phyloP scores from a whole-genome alignment of 257 asterid species.

The Solanum boliviense region DNA sequence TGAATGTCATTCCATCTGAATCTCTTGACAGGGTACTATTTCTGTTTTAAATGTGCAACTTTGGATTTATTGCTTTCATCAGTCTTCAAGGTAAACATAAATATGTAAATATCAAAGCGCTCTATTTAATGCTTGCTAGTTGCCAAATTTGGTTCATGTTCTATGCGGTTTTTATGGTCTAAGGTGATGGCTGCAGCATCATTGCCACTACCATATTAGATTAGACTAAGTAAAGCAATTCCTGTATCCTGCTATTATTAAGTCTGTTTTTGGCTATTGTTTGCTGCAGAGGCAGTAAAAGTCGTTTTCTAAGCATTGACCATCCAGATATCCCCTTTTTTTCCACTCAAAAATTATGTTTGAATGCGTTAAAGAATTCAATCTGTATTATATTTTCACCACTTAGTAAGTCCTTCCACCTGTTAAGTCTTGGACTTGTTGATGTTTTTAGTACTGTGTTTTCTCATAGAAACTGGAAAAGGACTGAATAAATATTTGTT shows the following conservation, averaged over 20 bases:
- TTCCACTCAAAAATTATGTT: neutral
- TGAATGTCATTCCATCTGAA: slow-evolving; percentile 43
- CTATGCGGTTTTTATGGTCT: neutral
- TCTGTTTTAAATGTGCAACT: neutral
- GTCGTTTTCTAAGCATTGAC: neutral
- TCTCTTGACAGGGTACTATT: slow-evolving; percentile 48
- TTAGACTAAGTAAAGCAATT: neutral
- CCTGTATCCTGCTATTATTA: neutral
- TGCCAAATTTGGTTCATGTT: neutral
- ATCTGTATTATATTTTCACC: neutral
- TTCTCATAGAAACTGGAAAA: neutral
- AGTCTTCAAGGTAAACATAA: neutral
- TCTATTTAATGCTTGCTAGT: neutral
- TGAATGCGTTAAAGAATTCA: neutral
- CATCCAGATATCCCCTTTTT: neutral
- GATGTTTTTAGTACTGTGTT: neutral
- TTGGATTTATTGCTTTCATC: neutral
- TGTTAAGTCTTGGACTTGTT: neutral
- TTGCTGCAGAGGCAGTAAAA: neutral
- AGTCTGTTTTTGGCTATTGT: neutral
- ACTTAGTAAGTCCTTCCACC: neutral
- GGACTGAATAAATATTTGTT: neutral
- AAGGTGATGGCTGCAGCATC: neutral
- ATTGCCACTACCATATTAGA: neutral
- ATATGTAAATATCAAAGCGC: neutral